A percentile compares a stretch with the other conserved stretches of the same genome.
These are phyloP conservation scores for Boletus albobrunnescens DNA, from an alignment of 1,284 basidiomycete genomes.

Conservation along the genomic window DNA sequence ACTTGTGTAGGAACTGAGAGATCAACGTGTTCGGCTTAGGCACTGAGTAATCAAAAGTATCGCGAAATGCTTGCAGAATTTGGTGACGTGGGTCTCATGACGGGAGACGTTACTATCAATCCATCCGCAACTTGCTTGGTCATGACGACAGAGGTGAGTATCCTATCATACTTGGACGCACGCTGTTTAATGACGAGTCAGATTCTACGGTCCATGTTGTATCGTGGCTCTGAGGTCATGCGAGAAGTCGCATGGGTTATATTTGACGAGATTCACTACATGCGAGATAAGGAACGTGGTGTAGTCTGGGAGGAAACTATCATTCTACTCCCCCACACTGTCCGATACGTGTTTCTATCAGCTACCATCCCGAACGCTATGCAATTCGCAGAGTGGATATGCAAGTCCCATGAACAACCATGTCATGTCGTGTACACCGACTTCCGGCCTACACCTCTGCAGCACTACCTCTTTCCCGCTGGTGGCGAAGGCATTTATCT, in stretches of 20 bases:
- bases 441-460: constrained; percentile 95
- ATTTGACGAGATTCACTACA: constrained; percentile 99
- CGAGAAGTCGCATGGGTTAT: constrained; percentile 99
- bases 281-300: constrained; percentile 94
- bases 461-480: constrained; percentile 97
- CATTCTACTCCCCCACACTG: constrained; percentile 92
- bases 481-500: constrained; percentile 97
- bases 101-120: constrained; percentile 99
- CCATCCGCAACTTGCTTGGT: constrained; percentile 95
- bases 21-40: constrained; percentile 45
- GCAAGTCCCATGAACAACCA: constrained; percentile 94
- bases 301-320: constrained; percentile 94
- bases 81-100: constrained; percentile 98
- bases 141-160: constrained; percentile 94
- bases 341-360: constrained; percentile 98
- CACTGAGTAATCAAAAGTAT: constrained; percentile 98
- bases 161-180: background rate
- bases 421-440: constrained; percentile 99
- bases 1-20: constrained; percentile 17
- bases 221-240: constrained; percentile 98
- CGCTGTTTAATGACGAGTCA: constrained; percentile 30
- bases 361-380: constrained; percentile 99
- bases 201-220: constrained; percentile 99
- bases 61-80: constrained; percentile 97
- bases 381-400: constrained; percentile 99